Percentiles rank a stretch among this genome's conserved stretches.
Evolutionary conservation across 2,329 filamentous ascomycete species (phyloP).

Genomic region (Colletotrichum sp.): DNA sequence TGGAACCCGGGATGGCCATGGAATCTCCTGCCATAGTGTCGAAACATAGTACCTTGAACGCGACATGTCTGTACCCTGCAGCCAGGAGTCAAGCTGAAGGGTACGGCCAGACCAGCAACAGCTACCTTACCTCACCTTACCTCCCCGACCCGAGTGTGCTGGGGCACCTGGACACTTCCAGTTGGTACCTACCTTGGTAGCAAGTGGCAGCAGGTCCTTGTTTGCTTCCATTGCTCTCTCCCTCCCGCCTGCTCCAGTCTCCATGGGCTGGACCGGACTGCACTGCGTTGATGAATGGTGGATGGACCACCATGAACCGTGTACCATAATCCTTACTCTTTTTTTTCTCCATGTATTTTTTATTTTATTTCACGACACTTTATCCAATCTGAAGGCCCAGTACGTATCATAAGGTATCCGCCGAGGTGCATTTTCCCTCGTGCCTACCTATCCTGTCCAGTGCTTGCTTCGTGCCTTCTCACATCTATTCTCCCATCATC

Average conservation of each 20-base stretch:
- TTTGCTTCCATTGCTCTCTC: background rate
- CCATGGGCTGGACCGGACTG: background rate
- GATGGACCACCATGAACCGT: background rate
- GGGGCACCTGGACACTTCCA: background rate
- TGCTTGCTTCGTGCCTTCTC: background rate
- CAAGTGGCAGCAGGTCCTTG: background rate
- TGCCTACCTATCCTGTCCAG: background rate
- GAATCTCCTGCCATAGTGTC: background rate
- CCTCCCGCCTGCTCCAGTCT: background rate
- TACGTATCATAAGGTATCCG: background rate
- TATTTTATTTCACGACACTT: background rate
- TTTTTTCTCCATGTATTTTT: background rate
- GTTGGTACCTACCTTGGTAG: too few relatives aligned
- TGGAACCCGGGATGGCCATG: background rate
- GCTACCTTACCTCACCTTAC: background rate
- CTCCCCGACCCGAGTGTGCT: background rate
- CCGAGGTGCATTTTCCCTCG: background rate
- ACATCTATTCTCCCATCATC: background rate
- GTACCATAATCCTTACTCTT: background rate
- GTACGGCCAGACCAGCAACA: background rate
- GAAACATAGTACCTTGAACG: background rate
- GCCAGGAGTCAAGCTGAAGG: background rate
- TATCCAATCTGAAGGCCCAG: background rate
- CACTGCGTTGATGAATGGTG: background rate
- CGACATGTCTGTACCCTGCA: background rate